Percentiles rank a stretch among this genome's conserved stretches.
These are phyloP conservation scores for Salix brachista DNA, from an alignment of 345 rosid genomes.

Conservation along the genomic window DNA sequence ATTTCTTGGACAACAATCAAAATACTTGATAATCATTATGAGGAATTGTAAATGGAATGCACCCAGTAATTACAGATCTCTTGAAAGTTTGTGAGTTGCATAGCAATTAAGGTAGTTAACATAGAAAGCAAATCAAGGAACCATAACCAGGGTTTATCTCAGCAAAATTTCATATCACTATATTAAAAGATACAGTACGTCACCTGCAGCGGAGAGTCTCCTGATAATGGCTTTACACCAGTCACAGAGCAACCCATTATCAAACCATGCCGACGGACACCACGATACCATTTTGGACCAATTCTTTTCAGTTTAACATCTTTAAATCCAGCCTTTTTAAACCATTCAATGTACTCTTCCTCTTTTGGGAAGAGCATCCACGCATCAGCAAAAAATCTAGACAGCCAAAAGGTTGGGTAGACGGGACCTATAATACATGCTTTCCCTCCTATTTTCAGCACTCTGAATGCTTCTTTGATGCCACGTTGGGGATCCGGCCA, in stretches of 20 bases:
- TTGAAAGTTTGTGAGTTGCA: neutral
- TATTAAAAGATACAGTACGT: neutral
- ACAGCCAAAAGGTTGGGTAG: conserved; percentile 38
- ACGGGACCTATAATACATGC: conserved; percentile 38
- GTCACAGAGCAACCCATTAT: conserved; percentile 43
- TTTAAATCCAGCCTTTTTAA: conserved; percentile 34
- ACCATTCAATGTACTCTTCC: conserved; percentile 45
- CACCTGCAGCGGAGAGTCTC: conserved; percentile 38
- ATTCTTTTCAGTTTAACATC: conserved; percentile 35
- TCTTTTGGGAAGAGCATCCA: conserved; percentile 43
- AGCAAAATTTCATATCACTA: neutral
- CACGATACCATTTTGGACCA: conserved; percentile 40
- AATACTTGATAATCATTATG: neutral
- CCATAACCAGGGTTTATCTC: neutral
- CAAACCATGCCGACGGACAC: conserved; percentile 38
- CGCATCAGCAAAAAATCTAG: conserved; percentile 34
- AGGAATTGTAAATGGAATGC: neutral
- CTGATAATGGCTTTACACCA: conserved; percentile 30
- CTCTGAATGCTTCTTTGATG: conserved; percentile 39
- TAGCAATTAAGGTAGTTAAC: no score
- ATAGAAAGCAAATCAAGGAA: neutral
- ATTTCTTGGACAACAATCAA: neutral
- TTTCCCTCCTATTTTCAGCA: conserved; percentile 39
- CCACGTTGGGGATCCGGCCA: conserved; percentile 42
- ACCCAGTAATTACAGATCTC: neutral